These are phyloP conservation scores for Mycena filopes DNA, from an alignment of 768 basidiomycete genomes.

Conservation along the genomic window DNA sequence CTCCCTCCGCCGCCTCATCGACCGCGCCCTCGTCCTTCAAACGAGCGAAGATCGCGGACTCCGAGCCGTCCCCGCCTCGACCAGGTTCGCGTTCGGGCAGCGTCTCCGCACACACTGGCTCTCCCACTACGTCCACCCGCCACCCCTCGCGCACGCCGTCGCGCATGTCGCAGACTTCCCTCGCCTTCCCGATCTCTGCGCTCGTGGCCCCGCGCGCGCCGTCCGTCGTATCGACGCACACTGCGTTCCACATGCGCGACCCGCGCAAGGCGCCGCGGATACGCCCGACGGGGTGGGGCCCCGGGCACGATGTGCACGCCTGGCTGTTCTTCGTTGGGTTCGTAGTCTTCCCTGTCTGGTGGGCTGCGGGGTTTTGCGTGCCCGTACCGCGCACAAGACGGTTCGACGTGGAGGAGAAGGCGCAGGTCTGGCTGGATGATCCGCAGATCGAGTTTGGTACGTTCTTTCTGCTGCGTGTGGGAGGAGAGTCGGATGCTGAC, in stretches of 20 bases:
- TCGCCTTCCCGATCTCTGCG: conserved; percentile 83
- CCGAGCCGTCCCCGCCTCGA: conserved; percentile 50
- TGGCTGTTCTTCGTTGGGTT: conserved; percentile 87
- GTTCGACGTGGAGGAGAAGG: conserved; percentile 69
- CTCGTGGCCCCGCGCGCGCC: conserved; percentile 83
- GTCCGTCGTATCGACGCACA: conserved; percentile 55
- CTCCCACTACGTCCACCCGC: conserved; percentile 41
- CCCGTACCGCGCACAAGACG: conserved; percentile 71
- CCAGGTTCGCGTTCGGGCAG: conserved; percentile 57
- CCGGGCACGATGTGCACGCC: conserved; percentile 73
- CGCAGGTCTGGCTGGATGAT: conserved; percentile 78
- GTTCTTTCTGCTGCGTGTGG: conserved; percentile 39
- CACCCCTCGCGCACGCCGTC: conserved; percentile 48
- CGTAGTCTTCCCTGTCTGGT: conserved; percentile 73
- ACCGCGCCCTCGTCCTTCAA: conserved; percentile 82
- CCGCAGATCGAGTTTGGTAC: conserved; percentile 82
- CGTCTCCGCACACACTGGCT: conserved; percentile 43
- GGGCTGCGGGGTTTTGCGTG: conserved; percentile 58
- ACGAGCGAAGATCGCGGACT: conserved; percentile 67
- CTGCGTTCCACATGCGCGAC: conserved; percentile 78
- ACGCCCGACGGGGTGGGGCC: conserved; percentile 70
- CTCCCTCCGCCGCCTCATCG: conserved; percentile 62
- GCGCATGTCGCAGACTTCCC: conserved; percentile 65
- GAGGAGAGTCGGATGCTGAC: conserved; percentile 2
- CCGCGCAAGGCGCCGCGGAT: conserved; percentile 72